These are phyloP conservation scores for Aureobasidium sp. DNA, from an alignment of 2,329 filamentous ascomycete genomes.

Conservation along the genomic window DNA sequence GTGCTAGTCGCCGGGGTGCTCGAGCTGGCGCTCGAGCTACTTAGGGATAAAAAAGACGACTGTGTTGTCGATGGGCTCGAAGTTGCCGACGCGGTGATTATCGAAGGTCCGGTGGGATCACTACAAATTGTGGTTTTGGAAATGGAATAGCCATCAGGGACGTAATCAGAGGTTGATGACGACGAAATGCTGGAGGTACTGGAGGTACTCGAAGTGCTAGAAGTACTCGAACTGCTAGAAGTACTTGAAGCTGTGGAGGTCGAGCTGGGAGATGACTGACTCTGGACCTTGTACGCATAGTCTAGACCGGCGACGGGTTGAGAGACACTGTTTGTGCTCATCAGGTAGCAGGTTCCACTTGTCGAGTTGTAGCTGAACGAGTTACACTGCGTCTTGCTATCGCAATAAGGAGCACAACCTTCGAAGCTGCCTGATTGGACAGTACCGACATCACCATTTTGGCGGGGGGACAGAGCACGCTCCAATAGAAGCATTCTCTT, in stretches of 20 bases:
- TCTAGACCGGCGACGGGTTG: background rate
- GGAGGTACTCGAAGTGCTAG: background rate
- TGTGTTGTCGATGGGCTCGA: background rate
- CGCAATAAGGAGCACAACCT: slow-evolving; percentile 15
- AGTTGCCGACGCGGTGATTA: background rate
- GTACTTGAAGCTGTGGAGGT: background rate
- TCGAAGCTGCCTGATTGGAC: slow-evolving; percentile 15
- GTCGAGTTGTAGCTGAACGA: background rate
- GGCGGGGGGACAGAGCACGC: background rate
- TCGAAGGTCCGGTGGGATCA: background rate
- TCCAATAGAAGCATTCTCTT: background rate
- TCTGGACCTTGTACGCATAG: background rate
- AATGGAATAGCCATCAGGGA: background rate
- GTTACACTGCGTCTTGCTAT: background rate
- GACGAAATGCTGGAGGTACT: background rate
- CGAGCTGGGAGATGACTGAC: background rate
- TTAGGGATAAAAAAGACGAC: slow-evolving; percentile 3
- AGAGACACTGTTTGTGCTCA: background rate
- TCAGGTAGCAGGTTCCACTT: background rate
- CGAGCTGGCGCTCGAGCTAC: slow-evolving; percentile 7
- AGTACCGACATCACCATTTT: background rate
- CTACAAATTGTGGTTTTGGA: slow-evolving; percentile 1
- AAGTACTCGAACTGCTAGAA: background rate
- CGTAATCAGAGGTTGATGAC: slow-evolving; percentile 1
- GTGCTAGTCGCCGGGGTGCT: background rate